Percentiles rank a stretch among this genome's conserved stretches.
Conservation (phyloP, 116 monocot species). For the Posidonia oceanica region DNA sequence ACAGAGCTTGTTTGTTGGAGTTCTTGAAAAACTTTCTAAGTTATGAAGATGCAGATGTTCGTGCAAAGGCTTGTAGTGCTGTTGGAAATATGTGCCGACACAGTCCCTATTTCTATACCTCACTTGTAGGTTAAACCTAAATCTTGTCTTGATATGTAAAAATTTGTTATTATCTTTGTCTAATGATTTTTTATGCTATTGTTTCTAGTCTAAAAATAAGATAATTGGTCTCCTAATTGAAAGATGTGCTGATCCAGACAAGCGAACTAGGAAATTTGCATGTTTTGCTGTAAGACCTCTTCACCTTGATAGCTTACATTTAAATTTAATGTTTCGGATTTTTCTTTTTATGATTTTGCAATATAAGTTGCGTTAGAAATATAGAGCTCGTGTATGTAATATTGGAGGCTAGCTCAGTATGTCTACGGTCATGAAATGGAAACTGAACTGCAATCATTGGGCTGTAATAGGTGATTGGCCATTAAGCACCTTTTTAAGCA, state of each 20-base stretch:
- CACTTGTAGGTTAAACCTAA: slow-evolving; percentile 48
- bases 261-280: slow-evolving; percentile 95
- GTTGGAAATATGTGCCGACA: slow-evolving; percentile 98
- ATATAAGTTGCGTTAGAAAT: too few relatives aligned
- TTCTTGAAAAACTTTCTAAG: slow-evolving; percentile 51
- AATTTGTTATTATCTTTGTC: neutral
- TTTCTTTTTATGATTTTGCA: neutral
- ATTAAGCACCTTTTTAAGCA: too few relatives aligned
- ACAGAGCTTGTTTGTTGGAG: slow-evolving; percentile 54
- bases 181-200: slow-evolving; percentile 2
- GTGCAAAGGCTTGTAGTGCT: slow-evolving; percentile 91
- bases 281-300: slow-evolving; percentile 83
- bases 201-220: slow-evolving; percentile 41
- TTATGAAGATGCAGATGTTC: slow-evolving; percentile 66
- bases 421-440: too few relatives aligned
- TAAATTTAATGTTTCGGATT: neutral
- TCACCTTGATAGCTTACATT: neutral
- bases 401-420: too few relatives aligned
- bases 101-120: slow-evolving; percentile 71
- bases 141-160: neutral
- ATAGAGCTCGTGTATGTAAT: too few relatives aligned
- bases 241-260: slow-evolving; percentile 87
- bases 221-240: slow-evolving; percentile 73
- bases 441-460: too few relatives aligned
- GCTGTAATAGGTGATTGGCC: too few relatives aligned